Conservation (phyloP, 345 rosid genomes). For the Triadica sebifera region DNA sequence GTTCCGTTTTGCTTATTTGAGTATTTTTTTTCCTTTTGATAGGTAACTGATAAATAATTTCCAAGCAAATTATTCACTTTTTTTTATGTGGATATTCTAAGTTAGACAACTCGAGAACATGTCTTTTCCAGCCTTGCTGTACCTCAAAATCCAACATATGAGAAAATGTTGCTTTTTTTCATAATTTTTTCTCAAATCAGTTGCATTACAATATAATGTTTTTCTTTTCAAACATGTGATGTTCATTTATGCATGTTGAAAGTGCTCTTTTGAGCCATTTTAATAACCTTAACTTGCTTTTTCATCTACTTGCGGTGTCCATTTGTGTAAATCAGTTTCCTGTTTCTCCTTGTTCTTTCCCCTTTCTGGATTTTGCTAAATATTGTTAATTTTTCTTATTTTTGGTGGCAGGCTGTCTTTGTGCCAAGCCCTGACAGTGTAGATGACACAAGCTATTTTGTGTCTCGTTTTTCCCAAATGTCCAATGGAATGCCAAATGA, state of each 20-base stretch:
- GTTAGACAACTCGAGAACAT: not conserved
- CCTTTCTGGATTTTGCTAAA: not conserved
- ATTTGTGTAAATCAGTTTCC: not conserved
- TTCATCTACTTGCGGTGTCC: not conserved
- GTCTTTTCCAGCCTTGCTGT: not conserved
- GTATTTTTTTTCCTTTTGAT: not conserved
- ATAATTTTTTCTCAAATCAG: not conserved
- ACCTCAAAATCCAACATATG: not conserved
- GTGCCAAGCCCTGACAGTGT: slow-evolving; percentile 63
- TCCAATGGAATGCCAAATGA: slow-evolving; percentile 40
- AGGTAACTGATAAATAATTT: not conserved
- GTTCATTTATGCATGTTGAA: not conserved
- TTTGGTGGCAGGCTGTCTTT: slow-evolving; percentile 60
- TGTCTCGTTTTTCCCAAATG: slow-evolving; percentile 49
- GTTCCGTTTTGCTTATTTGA: slow-evolving; percentile 1
- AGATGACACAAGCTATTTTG: slow-evolving; percentile 78
- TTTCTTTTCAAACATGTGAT: not conserved
- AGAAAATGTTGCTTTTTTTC: not conserved
- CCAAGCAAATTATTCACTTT: not conserved
- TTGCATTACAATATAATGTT: not conserved
- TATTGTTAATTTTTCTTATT: not conserved
- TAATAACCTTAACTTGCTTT: not conserved
- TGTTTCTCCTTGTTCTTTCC: too few species aligned
- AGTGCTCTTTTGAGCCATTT: not conserved
- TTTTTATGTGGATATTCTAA: not conserved